A percentile compares a stretch with the other conserved stretches of the same genome.
Conservation (phyloP, 108 stramenopile genomes). For the Discostella pseudostelligera region DNA sequence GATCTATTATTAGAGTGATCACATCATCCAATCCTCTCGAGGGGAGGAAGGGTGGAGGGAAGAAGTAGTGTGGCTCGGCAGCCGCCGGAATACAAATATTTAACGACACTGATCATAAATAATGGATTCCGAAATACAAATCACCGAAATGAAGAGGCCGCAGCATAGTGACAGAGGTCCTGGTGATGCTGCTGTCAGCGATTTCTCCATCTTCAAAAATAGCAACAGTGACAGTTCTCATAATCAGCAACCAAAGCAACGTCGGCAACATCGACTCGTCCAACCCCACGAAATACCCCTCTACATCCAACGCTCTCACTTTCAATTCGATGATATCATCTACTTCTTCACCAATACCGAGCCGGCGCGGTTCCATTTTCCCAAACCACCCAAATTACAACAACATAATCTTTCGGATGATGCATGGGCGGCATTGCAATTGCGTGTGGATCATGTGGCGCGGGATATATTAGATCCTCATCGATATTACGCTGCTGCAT, state of each 20-base stretch:
- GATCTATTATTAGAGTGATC: too few species aligned
- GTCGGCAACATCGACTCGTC: conserved; percentile 10
- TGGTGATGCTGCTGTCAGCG: too few species aligned
- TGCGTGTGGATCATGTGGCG: conserved; percentile 53
- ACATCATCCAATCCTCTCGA: too few species aligned
- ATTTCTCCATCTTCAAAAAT: background rate
- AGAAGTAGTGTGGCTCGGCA: too few species aligned
- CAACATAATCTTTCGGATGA: conserved; percentile 29
- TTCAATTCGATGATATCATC: conserved; percentile 24
- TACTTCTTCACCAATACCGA: conserved; percentile 29
- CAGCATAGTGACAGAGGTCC: too few species aligned
- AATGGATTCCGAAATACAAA: too few species aligned
- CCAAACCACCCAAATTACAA: conserved; percentile 32
- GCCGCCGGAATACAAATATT: too few species aligned
- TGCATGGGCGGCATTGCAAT: conserved; percentile 47
- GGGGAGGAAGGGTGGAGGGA: too few species aligned
- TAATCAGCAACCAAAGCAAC: background rate
- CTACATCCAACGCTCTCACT: conserved; percentile 42
- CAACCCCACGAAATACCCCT: conserved; percentile 39
- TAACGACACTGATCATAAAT: too few species aligned
- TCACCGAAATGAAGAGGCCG: too few species aligned
- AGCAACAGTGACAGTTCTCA: background rate
- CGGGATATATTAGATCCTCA: conserved; percentile 49
- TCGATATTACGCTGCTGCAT: conserved; percentile 30
- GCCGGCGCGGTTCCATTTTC: conserved; percentile 42